Base-by-base conservation (phyloP, 1,284 basidiomycete species). In the Porogramme epimiltina region DNA sequence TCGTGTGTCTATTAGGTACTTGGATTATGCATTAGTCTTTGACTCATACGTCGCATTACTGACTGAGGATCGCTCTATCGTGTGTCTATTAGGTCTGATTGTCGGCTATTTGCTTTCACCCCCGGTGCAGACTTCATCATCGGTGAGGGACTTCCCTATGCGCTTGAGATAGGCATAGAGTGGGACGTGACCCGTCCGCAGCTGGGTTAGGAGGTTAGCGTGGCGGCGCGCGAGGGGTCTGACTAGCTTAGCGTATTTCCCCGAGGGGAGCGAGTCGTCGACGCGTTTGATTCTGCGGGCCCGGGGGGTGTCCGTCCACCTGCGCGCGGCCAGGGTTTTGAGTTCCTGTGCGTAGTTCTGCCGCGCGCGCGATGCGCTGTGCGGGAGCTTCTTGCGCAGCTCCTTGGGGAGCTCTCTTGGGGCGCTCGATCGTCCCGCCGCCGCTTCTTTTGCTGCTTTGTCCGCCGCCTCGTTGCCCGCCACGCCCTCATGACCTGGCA, bases 151-250 rank as follows among this genome's bases (percentile, higher is more conserved):
- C 11, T 44, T 42, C 0, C 48, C 19, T 6, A 71, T 65, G 9
- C 55, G 43, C 33, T 62, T 44, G 0, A 70, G 62, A 55, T 70
- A 56, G 1, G 50, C 18, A 40, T 65, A 55, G 4, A 71, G 63
- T 0, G 66, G 62, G 2, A 58, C 55, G 36, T 68, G 65, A 11
- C 65, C 64, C 0, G 66, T 62, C 10, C 64, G 61, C 1, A 71
- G 62, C 42, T 71, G 70, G n/a, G 65, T 50, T 10, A 71, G 57
- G 0, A 67, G 25, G 28, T 40, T 56, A 8, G 60, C 51, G 0
- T 63, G 59, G 3, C 52, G 37, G 1, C 58, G 39, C 3, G 56
- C 28, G 19, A 62, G 51, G 1, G 10, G 4, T 0, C 6, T 18
- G 8, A 47, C 38, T 0, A 51, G 31, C 11, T 47, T 44, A 3